These are phyloP conservation scores for Gossypium bickii DNA, from an alignment of 345 rosid species.

Conservation along the genomic window DNA sequence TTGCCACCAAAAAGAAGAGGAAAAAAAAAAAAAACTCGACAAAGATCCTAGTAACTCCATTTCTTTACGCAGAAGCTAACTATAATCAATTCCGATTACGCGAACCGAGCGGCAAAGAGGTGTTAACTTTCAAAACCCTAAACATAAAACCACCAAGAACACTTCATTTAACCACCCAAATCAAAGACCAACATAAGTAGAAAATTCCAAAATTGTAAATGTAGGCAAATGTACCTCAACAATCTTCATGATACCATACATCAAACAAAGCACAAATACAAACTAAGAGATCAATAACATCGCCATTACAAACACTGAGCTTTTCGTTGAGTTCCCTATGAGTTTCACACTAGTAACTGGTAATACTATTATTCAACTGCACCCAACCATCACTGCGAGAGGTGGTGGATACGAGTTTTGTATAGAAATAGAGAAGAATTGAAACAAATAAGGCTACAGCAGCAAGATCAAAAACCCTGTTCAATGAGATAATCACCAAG, in stretches of 20 bases:
- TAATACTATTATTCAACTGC: conserved; percentile 17
- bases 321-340: background rate
- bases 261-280: conserved; percentile 10
- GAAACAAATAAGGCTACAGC: conserved; percentile 9
- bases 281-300: conserved; percentile 10
- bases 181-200: background rate
- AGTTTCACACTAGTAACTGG: background rate
- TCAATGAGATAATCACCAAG: conserved; percentile 81
- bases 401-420: conserved; percentile 12
- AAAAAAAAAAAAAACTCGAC: too few relatives aligned
- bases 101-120: too few relatives aligned
- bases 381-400: conserved; percentile 12
- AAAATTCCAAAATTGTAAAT: background rate
- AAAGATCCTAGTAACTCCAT: background rate
- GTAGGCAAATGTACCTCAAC: conserved; percentile 12
- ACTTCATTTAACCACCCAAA: background rate
- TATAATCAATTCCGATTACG: background rate
- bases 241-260: conserved; percentile 6
- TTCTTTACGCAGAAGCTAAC: background rate
- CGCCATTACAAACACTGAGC: conserved; percentile 14
- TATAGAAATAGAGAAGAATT: conserved; percentile 25
- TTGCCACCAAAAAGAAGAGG: too few relatives aligned
- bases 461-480: conserved; percentile 40
- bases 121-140: too few relatives aligned
- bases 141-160: background rate